Evolutionary conservation across 2,329 filamentous ascomycete species (phyloP), one percentile per base, ranked within the genome.

Genomic region (Chaetomium sp.): DNA sequence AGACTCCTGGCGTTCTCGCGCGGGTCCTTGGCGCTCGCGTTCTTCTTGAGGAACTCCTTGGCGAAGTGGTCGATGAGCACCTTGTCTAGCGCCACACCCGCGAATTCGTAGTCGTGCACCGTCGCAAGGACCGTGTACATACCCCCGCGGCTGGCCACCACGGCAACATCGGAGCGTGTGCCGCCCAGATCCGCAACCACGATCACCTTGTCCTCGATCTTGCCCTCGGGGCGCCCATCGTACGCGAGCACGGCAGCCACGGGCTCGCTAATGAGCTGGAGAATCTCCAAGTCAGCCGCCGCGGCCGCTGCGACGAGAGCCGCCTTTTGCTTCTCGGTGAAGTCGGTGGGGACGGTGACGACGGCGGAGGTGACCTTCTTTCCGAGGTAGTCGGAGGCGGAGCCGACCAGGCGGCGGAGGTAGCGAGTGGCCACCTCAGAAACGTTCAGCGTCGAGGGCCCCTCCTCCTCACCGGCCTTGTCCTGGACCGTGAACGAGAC

Each of bases 1-100:
- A 96, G 76, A 66, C 88, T 87, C 66, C 86, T 86, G 54, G 86
- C 79, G 70, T 94, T 89, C 68, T 86, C 81, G 64, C 91, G 83
- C 27, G 94, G 94, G 72, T 97, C 94, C 56, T 83, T 83, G 38
- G 72, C 74, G 14, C 76, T 58, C 8, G 86, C 87, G 81, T 97
- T 84, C 81, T 95, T 96, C 83, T 99, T 97, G 69, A 94, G 82
- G 76, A 99, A 99, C 74, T 99, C 94, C 80, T 99, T 99, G 65
- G 92, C 88, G 66, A 97, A 96, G 79, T 96, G 87, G 71, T 99
- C 92, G 70, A 96, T 88, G 57, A 99, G 80, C 49, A 92, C 87
- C 71, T 94, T 82, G 76, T 99, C 94, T 55, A 99, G 80, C 63
- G 91, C 85, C 38, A 84, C 80, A 68, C 94, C 94, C 55, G 89